Evolutionary conservation across 2,329 filamentous ascomycete genomes (phyloP).

Genomic region (Trichoderma semiorbis): DNA sequence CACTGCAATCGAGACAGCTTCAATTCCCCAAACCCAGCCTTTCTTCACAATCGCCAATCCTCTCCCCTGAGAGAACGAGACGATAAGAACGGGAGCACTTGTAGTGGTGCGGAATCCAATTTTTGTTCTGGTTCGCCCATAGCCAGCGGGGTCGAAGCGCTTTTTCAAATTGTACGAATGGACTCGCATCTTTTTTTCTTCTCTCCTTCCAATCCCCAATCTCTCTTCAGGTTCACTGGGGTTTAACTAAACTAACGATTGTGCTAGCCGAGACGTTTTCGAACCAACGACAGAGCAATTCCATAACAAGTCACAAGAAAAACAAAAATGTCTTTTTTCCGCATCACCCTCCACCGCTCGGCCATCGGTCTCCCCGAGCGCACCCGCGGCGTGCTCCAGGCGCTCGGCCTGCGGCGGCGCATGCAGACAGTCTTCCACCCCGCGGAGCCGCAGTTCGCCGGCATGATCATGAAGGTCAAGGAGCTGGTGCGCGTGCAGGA

Average conservation of each 20-base stretch:
- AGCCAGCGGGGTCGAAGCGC: background rate
- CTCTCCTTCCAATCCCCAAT: too few relatives aligned
- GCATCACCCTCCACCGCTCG: conserved; percentile 84
- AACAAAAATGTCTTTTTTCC: conserved; percentile 76
- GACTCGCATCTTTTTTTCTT: background rate
- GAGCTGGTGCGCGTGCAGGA: conserved; percentile 82
- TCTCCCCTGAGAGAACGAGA: background rate
- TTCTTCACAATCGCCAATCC: background rate
- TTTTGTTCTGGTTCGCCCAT: background rate
- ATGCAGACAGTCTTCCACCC: conserved; percentile 87
- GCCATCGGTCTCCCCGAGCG: conserved; percentile 83
- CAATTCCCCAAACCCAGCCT: background rate
- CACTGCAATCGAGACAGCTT: background rate
- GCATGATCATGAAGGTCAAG: conserved; percentile 92
- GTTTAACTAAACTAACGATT: background rate
- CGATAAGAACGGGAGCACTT: background rate
- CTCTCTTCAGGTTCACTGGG: background rate
- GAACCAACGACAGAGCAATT: background rate
- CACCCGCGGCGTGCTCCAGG: conserved; percentile 74
- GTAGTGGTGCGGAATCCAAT: background rate
- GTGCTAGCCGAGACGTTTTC: background rate
- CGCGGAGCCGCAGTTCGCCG: conserved; percentile 74
- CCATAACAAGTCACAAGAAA: background rate
- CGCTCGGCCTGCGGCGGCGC: conserved; percentile 81
- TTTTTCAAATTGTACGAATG: background rate